Base-by-base conservation (phyloP, 2,329 filamentous ascomycete species). In the Verticillium klebahnii region DNA sequence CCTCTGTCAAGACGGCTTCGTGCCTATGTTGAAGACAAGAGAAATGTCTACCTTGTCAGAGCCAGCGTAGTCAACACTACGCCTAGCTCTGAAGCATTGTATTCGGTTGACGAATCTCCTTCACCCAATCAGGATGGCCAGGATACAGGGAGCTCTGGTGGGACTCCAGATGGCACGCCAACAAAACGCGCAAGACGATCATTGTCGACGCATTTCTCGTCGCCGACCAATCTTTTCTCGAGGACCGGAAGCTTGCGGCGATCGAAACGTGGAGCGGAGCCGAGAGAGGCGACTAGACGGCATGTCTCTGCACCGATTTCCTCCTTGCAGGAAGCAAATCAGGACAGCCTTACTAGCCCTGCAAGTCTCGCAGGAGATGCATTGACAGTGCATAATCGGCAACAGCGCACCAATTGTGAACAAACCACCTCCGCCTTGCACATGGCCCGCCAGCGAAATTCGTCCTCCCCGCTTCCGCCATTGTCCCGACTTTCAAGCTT, bases 181-280 rank as follows among this genome's bases (percentile, higher is more conserved):
- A 75, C 78, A 8, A 81, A 78, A 67, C 76, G 72, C 58, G 74
- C 82, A 14, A 79, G 77, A 60, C 80, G 82, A 62, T 87, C 86
- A 17, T 75, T 85, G 31, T 88, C 86, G 17, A 82, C 85, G 78
- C 84, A 86, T 60, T 85, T 89, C 63, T 78, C 78, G 63, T 83
- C 85, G 1, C 79, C 85, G 17, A 78, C 75, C 58, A 82, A 75
- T 58, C 87, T 85, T 84, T 82, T 86, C 64, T 75, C 82, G 37
- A 82, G 77, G 70, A 78, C 80, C 9, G 81, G 83, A 60, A 88
- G 85, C 72, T 69, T 87, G 60, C 81, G 84, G 57, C 81, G 82
- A 25, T 74, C 79, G 34, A 88, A 86, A 72, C 79, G 82, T 63
- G 78, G 77, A 62, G 73, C 75, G 64, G 76, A 79, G 60, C 71